Evolutionary conservation across 192 early-diverging fungal genomes (phyloP), one percentile per base, ranked within the genome.

Genomic region (Rhizophlyctis rosea): DNA sequence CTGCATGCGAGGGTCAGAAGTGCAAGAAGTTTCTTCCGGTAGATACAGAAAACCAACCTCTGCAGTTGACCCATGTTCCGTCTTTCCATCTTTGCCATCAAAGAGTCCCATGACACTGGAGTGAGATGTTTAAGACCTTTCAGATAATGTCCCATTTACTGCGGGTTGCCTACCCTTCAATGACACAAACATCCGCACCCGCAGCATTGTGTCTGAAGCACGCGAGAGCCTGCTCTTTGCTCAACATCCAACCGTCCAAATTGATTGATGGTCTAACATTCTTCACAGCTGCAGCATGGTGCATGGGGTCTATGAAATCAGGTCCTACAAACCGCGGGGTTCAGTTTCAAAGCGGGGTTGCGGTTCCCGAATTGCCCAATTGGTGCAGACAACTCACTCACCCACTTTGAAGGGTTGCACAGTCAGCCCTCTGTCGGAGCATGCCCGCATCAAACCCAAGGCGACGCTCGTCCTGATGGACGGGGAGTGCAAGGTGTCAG

Each of bases 371-470:
- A 18, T 44, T 44, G 39, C 39, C 9, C 9, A 13, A 13, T 18
- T 7, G 39, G 39, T 13, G 18, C 18, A 18, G 18, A 44, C 7
- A 18, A 44, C 9, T 7, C 39, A 13, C 39, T 44, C 39, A 44
- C 39, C 39, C 39, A 61, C 51, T 56, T 61, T 61, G 59, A 61
- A 61, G n/a, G 59, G 59, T 29, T 61, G 59, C 18, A 61, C 59
- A 4, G 5, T 4, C 13, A 61, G 30, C n/a, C 59, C 59, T 61
- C 27, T 56, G 44, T 30, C n/a, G 29, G 59, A 58, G 54, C 56
- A 51, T 4, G 59, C 59, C 5, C 39, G 48, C 48, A 61, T 61
- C 25, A 61, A 24, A 25, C 59, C 59, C 4, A 61, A 50, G 18
- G 49, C 5, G 21, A 61, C 54, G 47, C n/a, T 24, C 4, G 59